Evolutionary conservation across 192 early-diverging fungal species (phyloP).

Genomic region (Thamnidium elegans): DNA sequence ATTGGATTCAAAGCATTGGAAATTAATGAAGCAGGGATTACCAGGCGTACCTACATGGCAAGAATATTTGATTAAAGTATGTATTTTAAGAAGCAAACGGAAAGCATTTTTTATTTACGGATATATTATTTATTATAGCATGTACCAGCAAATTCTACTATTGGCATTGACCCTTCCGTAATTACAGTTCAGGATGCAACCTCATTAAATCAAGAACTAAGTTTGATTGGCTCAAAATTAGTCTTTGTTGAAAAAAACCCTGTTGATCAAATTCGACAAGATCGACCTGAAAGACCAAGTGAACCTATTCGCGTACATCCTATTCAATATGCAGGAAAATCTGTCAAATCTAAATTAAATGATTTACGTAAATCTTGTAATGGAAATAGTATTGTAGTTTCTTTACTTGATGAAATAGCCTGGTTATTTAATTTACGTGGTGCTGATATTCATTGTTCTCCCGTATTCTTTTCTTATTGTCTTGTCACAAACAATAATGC

Average conservation of each 20-base stretch:
- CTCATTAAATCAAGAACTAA: conserved; percentile 38
- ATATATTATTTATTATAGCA: conserved; percentile 33
- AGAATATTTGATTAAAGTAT: conserved; percentile 74
- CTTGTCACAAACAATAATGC: conserved; percentile 65
- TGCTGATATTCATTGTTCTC: conserved; percentile 90
- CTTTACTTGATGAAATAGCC: conserved; percentile 89
- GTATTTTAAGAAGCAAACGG: background rate
- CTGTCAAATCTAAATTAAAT: conserved; percentile 59
- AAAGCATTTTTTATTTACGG: background rate
- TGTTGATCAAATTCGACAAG: conserved; percentile 80
- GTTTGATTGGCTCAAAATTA: conserved; percentile 54
- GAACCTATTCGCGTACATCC: conserved; percentile 60
- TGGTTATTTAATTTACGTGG: conserved; percentile 97
- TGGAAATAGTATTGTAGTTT: conserved; percentile 66
- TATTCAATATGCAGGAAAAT: conserved; percentile 50
- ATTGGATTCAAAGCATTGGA: conserved; percentile 82
- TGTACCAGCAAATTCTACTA: conserved; percentile 63
- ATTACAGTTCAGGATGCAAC: conserved; percentile 65
- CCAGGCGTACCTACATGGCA: conserved; percentile 84
- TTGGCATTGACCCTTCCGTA: conserved; percentile 90
- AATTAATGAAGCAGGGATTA: conserved; percentile 84
- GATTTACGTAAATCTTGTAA: conserved; percentile 61
- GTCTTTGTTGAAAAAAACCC: conserved; percentile 71
- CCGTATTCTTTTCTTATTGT: conserved; percentile 91
- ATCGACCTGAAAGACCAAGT: conserved; percentile 65